phyloP scores from a whole-genome alignment of 495 filamentous ascomycete genomes.

The Aspergillus bertholletiae region DNA sequence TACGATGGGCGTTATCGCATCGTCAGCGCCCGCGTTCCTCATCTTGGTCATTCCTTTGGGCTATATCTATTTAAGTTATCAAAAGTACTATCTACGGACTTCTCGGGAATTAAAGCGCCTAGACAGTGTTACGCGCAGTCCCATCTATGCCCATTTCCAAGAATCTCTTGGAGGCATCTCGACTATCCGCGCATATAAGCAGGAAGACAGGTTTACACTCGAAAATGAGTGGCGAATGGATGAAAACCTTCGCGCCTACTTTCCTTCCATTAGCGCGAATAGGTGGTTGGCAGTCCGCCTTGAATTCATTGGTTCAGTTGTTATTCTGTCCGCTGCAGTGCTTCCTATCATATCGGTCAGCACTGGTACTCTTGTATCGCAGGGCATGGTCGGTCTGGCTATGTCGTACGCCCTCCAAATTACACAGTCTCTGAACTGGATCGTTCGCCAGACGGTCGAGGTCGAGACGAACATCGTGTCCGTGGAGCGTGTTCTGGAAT shows the following conservation, averaged over 20 bases:
- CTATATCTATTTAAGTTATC: constrained; percentile 85
- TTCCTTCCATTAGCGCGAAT: constrained; percentile 94
- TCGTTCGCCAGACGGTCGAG: constrained; percentile 97
- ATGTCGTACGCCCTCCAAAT: constrained; percentile 98
- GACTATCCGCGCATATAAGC: constrained; percentile 95
- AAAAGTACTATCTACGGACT: constrained; percentile 94
- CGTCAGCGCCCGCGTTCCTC: constrained; percentile 77
- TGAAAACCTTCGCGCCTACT: constrained; percentile 91
- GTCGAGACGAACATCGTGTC: constrained; percentile 99
- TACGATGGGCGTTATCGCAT: constrained; percentile 81
- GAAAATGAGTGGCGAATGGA: constrained; percentile 99
- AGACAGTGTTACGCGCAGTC: constrained; percentile 91
- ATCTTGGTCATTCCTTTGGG: constrained; percentile 75
- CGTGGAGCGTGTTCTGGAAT: constrained; percentile 96
- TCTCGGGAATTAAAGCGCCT: constrained; percentile 95
- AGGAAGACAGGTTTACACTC: constrained; percentile 78
- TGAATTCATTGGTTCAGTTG: constrained; percentile 93
- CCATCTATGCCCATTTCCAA: constrained; percentile 98
- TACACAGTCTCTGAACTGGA: constrained; percentile 98
- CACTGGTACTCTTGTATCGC: constrained; percentile 60
- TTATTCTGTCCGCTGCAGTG: constrained; percentile 83
- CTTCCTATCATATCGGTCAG: constrained; percentile 81
- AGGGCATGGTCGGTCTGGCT: constrained; percentile 84
- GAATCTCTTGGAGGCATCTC: constrained; percentile 92
- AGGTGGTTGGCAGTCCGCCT: constrained; percentile 93